Percentiles rank a stretch among this genome's conserved stretches.
phyloP scores from a whole-genome alignment of 352 stramenopile genomes.

The Phytopythium chamaehyphon region DNA sequence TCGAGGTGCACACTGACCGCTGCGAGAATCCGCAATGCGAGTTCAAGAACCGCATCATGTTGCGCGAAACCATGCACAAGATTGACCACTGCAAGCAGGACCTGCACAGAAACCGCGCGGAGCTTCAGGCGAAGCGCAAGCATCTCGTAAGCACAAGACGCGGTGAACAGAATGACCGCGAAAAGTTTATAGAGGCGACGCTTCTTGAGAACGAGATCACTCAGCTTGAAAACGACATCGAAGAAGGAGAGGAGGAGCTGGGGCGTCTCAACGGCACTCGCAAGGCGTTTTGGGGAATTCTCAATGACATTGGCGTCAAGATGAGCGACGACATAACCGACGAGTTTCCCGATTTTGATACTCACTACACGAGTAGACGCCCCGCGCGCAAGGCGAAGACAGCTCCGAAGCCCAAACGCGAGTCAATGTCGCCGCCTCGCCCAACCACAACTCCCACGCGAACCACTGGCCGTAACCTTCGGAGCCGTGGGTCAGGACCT shows the following conservation, averaged over 20 bases:
- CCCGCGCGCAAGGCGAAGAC: slow-evolving; percentile 23
- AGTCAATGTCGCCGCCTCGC: not conserved
- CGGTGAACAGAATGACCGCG: slow-evolving; percentile 17
- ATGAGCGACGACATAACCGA: slow-evolving; percentile 48
- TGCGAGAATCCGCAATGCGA: slow-evolving; percentile 63
- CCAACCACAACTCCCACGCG: slow-evolving; percentile 10
- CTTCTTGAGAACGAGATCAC: slow-evolving; percentile 52
- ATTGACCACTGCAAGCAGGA: slow-evolving; percentile 59
- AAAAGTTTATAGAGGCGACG: slow-evolving; percentile 32
- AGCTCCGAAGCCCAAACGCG: slow-evolving; percentile 12
- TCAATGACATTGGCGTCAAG: slow-evolving; percentile 70
- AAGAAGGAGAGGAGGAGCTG: slow-evolving; percentile 41
- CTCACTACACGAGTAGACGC: slow-evolving; percentile 43
- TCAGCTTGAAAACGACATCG: slow-evolving; percentile 61
- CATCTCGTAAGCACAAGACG: slow-evolving; percentile 8
- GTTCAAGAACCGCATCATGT: slow-evolving; percentile 66
- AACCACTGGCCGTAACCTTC: slow-evolving; percentile 13
- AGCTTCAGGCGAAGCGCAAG: slow-evolving; percentile 27
- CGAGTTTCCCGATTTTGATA: slow-evolving; percentile 42
- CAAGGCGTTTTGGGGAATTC: slow-evolving; percentile 51
- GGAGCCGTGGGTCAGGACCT: slow-evolving; percentile 9
- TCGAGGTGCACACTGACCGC: slow-evolving; percentile 63
- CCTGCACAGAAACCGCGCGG: slow-evolving; percentile 31
- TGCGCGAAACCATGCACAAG: slow-evolving; percentile 74
- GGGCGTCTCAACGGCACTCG: slow-evolving; percentile 33